Evolutionary conservation across 1,139 yeast genomes (phyloP), one percentile per base, ranked within the genome.

Genomic region (Schwanniomyces etchellsii): DNA sequence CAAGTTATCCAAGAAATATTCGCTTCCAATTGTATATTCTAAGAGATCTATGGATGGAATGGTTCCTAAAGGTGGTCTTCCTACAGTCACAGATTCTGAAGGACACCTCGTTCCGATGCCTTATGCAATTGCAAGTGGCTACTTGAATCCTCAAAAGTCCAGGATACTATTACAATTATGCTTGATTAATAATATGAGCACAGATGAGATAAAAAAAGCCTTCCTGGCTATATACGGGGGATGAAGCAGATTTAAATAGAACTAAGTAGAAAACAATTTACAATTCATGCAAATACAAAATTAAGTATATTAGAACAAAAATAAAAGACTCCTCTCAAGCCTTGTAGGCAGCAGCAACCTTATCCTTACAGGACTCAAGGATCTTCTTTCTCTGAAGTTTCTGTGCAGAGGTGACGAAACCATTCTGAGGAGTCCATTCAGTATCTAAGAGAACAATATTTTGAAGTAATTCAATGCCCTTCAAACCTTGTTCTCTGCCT

Each of bases 401-500:
- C 64, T 91, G 97, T 18, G 98, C 98, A 39, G 94, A 78, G 7
- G 97, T 88, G 35, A 91, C 93, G 44, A 68, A 83, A 2, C 96
- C 97, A 52, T 81, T 85, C 59, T 86, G 94, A 28, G 98, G 97
- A 30, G 97, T 89, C 97, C 98, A 93, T 64, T 93, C 99, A 30
- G 81, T 89, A 44, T 83, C 91, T 38, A 79, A 72, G 36, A 93
- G 57, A 14, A 83, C 88, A 38, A 83, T 70, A 44, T 91, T 94
- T 44, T 77, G 77, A 39, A 93, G 57, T 40, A 89, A 66, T 60
- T 93, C 98, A 45, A 88, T 89, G 37, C 96, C 95, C 37, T 60
- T 69, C 44, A 93, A 72, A 7, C 95, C 96, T 52, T 81, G 89
- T 20, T 73, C 48, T 57, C 74, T 80, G 47, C 91, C 99, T 11